phyloP scores from a whole-genome alignment of 73 alveolate genomes.

The Blepharisma japonicum region DNA sequence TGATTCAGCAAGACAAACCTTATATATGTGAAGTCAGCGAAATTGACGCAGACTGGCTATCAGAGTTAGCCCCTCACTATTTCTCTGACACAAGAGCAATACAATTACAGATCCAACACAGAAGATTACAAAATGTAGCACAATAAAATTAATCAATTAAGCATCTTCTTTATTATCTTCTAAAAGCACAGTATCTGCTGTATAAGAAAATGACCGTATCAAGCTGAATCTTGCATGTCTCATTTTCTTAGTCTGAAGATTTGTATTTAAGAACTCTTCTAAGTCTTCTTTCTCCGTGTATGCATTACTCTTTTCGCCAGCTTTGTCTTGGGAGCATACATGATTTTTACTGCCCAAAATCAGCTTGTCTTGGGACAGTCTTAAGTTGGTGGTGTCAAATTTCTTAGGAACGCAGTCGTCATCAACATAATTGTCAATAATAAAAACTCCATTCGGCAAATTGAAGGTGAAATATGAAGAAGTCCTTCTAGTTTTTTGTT shows the following conservation, averaged over 20 bases:
- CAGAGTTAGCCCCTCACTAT: constrained; percentile 90
- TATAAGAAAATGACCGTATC: too few relatives aligned
- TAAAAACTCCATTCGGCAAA: not conserved
- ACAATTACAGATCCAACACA: constrained; percentile 51
- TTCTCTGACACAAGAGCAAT: constrained; percentile 61
- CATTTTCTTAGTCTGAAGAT: too few relatives aligned
- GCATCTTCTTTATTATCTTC: too few relatives aligned
- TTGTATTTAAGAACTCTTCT: too few relatives aligned
- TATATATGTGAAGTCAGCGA: constrained; percentile 81
- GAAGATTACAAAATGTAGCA: constrained; percentile 31
- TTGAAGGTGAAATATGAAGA: not conserved
- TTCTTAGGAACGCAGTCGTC: not conserved
- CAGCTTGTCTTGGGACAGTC: too few relatives aligned
- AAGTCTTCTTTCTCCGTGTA: too few relatives aligned
- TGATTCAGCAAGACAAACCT: constrained; percentile 70
- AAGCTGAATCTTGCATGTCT: too few relatives aligned
- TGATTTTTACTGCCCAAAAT: not conserved
- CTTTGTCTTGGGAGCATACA: not conserved
- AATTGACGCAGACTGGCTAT: constrained; percentile 88
- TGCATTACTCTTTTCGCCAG: not conserved
- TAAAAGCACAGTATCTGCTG: too few relatives aligned
- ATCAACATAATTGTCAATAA: not conserved
- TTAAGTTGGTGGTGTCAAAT: not conserved
- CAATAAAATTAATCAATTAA: too few relatives aligned
- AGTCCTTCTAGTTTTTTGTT: not conserved